These are phyloP conservation scores for Echium plantagineum DNA, from an alignment of 257 asterid genomes.

Conservation along the genomic window DNA sequence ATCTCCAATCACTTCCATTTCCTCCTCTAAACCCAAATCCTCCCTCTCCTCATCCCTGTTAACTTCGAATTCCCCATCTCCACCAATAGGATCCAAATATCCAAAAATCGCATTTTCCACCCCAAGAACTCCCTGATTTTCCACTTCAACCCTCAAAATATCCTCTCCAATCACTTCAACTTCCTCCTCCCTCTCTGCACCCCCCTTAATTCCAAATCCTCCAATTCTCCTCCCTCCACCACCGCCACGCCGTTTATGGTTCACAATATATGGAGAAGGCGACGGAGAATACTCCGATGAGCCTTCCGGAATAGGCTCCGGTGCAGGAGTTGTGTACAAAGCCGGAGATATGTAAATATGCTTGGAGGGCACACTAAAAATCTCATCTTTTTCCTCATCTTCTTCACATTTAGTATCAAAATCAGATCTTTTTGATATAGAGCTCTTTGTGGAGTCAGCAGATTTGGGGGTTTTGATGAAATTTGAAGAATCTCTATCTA, in stretches of 20 bases:
- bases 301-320: conserved; percentile 49
- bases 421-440: background rate
- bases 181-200: too few species aligned
- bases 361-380: conserved; percentile 14
- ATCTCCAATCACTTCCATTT: background rate
- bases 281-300: conserved; percentile 28
- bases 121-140: too few species aligned
- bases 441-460: too few species aligned
- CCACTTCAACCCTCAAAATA: too few species aligned
- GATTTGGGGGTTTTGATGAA: too few species aligned
- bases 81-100: too few species aligned
- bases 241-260: conserved; percentile 61
- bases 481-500: conserved; percentile 36
- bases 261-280: conserved; percentile 77
- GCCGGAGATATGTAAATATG: conserved; percentile 73
- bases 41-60: conserved; percentile 17
- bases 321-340: conserved; percentile 66
- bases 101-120: too few species aligned
- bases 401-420: too few species aligned
- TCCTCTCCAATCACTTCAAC: too few species aligned
- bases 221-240: conserved; percentile 15
- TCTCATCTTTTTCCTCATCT: background rate
- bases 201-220: too few species aligned
- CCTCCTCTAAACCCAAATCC: conserved; percentile 27
- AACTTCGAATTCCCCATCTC: too few species aligned